Conservation (phyloP, 2,329 filamentous ascomycete species). For the Onygena corvina region DNA sequence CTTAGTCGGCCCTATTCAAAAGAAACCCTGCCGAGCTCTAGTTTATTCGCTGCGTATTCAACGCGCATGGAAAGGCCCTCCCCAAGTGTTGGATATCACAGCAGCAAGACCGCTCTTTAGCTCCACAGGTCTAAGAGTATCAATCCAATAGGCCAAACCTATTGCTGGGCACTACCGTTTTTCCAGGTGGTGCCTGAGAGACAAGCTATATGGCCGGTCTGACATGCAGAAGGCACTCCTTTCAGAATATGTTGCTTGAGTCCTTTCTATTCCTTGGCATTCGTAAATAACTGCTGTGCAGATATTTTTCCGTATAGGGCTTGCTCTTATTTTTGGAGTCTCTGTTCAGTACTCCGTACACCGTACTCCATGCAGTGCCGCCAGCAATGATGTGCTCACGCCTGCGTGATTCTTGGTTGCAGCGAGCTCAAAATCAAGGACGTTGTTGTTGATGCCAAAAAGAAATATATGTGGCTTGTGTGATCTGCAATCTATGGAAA, state of each 20-base stretch:
- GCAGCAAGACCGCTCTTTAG: not conserved
- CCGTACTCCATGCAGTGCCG: too few species aligned
- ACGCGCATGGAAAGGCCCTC: not conserved
- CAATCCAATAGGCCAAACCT: not conserved
- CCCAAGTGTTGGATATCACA: not conserved
- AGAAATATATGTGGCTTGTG: conserved; percentile 1
- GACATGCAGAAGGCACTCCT: not conserved
- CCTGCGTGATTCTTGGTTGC: too few species aligned
- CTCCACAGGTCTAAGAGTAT: not conserved
- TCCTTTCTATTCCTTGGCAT: too few species aligned
- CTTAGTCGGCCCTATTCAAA: not conserved
- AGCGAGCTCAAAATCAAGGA: not conserved
- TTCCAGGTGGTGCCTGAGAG: not conserved
- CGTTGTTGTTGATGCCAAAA: not conserved
- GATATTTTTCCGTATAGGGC: too few species aligned
- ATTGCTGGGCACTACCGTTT: not conserved
- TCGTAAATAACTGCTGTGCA: too few species aligned
- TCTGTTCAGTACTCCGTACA: too few species aligned
- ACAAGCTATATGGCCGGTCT: not conserved
- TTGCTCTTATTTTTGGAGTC: too few species aligned
- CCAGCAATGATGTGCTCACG: not conserved
- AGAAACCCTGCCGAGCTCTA: not conserved
- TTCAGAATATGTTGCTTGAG: too few species aligned
- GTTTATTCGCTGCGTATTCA: not conserved
- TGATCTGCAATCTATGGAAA: conserved; percentile 2